A percentile compares a stretch with the other conserved stretches of the same genome.
These are phyloP conservation scores for Vaccinium macrocarpon DNA, from an alignment of 148 eudicot species.

Conservation along the genomic window DNA sequence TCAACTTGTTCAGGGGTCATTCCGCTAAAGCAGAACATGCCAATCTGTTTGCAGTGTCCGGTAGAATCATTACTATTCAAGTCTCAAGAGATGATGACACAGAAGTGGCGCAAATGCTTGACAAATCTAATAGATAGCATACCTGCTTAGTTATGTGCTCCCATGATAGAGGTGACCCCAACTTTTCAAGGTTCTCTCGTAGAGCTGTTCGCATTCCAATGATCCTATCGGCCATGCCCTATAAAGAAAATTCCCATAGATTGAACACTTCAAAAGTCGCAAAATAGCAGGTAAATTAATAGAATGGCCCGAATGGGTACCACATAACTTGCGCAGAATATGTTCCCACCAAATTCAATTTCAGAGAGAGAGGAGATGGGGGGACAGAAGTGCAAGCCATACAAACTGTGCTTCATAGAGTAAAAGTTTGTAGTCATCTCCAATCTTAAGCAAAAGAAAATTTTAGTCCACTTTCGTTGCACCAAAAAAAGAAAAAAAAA, in stretches of 20 bases:
- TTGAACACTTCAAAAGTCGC: neutral
- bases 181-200: constrained; percentile 70
- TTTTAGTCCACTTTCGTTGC: neutral
- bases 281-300: neutral
- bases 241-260: neutral
- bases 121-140: neutral
- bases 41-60: constrained; percentile 57
- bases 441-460: neutral
- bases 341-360: neutral
- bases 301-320: neutral
- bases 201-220: constrained; percentile 89
- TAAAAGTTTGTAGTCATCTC: neutral
- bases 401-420: neutral
- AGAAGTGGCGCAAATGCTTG: neutral
- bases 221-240: constrained; percentile 97
- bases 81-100: neutral
- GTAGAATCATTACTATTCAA: neutral
- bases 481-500: neutral
- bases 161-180: constrained; percentile 93
- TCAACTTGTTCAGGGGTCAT: constrained; percentile 96
- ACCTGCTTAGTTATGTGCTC: constrained; percentile 98
- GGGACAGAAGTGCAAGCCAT: neutral
- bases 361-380: neutral
- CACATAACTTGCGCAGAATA: neutral
- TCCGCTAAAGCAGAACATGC: constrained; percentile 99